A percentile compares a stretch with the other conserved stretches of the same genome.
Conservation (phyloP, 306 rosid genomes). For the Lagenaria siceraria region DNA sequence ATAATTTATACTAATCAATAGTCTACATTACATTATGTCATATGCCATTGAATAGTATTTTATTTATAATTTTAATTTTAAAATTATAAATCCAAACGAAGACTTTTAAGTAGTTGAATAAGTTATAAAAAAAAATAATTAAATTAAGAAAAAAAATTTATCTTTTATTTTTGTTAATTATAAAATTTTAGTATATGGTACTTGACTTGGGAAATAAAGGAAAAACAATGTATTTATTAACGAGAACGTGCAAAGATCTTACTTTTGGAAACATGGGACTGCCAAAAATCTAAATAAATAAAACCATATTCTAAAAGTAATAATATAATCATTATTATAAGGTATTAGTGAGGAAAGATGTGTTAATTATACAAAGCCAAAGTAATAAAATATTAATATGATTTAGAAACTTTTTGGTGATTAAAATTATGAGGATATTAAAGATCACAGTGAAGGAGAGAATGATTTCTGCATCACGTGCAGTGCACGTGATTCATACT, state of each 20-base stretch:
- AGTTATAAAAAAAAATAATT: not conserved
- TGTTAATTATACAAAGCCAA: not conserved
- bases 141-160: not conserved
- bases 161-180: not conserved
- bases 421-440: not conserved
- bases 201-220: not conserved
- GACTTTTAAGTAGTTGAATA: not conserved
- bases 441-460: not conserved
- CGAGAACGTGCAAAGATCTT: constrained; percentile 1
- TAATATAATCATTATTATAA: not conserved
- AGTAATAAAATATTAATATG: not conserved
- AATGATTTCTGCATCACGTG: not conserved
- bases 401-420: not conserved
- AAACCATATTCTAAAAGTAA: not conserved
- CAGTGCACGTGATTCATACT: not conserved
- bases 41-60: not conserved
- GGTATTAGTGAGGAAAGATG: not conserved
- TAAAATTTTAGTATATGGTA: not conserved
- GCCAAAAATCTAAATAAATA: not conserved
- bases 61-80: not conserved
- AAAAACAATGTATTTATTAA: not conserved
- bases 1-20: not conserved
- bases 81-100: not conserved
- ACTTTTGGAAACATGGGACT: constrained; percentile 4
- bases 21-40: not conserved